These are phyloP conservation scores for Pezicula neosporulosa DNA, from an alignment of 2,329 filamentous ascomycete species.

Conservation along the genomic window DNA sequence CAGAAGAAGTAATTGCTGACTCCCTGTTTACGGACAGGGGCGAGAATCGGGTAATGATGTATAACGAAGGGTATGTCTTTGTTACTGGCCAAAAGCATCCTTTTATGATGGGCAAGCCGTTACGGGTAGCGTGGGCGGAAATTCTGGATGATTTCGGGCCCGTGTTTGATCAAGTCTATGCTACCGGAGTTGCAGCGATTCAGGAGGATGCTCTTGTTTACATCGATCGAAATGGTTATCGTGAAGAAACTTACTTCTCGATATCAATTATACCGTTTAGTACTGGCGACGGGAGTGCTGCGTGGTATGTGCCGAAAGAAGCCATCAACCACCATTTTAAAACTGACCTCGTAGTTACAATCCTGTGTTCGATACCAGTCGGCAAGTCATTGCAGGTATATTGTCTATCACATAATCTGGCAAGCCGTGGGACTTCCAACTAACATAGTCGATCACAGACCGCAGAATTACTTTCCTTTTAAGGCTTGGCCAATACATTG, in stretches of 20 bases:
- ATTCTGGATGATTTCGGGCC: constrained; percentile 29
- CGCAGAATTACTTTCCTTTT: constrained; percentile 35
- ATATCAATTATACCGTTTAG: constrained; percentile 19
- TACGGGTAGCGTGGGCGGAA: constrained; percentile 35
- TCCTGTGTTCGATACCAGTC: constrained; percentile 15
- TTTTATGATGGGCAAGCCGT: constrained; percentile 30
- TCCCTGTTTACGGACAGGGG: no score
- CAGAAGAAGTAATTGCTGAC: no score
- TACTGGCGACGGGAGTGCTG: constrained; percentile 9
- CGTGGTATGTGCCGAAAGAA: constrained; percentile 13
- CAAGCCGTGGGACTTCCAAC: not conserved
- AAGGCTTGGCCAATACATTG: constrained; percentile 31
- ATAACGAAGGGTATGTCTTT: constrained; percentile 32
- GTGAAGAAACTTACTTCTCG: constrained; percentile 33
- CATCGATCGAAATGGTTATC: constrained; percentile 30
- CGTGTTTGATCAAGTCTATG: constrained; percentile 24
- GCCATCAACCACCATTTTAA: not conserved
- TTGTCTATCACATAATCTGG: not conserved
- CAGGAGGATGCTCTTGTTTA: constrained; percentile 26
- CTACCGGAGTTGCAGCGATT: constrained; percentile 19
- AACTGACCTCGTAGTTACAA: constrained; percentile 14
- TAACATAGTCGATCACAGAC: constrained; percentile 4
- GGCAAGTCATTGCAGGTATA: constrained; percentile 14
- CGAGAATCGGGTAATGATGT: constrained; percentile 26
- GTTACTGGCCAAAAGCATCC: constrained; percentile 32